These are phyloP conservation scores for Athelia psychrophila DNA, from an alignment of 1,284 basidiomycete genomes.

Conservation along the genomic window DNA sequence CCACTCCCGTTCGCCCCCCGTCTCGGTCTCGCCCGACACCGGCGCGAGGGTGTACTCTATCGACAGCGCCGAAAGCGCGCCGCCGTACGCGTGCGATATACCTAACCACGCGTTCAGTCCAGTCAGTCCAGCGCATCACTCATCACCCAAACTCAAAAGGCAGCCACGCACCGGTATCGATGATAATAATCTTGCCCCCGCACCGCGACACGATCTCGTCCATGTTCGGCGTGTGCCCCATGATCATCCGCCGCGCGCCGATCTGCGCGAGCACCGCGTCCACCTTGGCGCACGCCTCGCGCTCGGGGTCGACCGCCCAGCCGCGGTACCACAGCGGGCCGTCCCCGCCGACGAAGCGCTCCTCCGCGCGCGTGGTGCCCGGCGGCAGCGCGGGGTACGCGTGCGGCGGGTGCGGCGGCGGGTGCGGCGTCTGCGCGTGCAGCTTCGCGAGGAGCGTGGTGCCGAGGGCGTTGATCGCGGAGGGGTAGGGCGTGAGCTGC, in stretches of 20 bases:
- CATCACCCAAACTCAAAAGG: too few species aligned
- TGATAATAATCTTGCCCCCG: constrained; percentile 85
- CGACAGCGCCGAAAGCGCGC: constrained; percentile 81
- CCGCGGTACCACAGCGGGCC: constrained; percentile 92
- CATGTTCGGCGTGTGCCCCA: constrained; percentile 94
- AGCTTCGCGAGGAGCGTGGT: constrained; percentile 63
- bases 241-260: constrained; percentile 83
- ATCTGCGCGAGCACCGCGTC: constrained; percentile 68
- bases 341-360: constrained; percentile 66
- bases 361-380: constrained; percentile 64
- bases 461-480: constrained; percentile 74
- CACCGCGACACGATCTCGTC: constrained; percentile 81
- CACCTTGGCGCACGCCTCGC: constrained; percentile 67
- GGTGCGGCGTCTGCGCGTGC: constrained; percentile 54
- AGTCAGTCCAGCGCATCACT: too few species aligned
- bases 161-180: constrained; percentile 78
- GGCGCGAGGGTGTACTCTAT: constrained; percentile 72
- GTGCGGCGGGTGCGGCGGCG: constrained; percentile 78
- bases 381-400: constrained; percentile 76
- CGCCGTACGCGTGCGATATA: constrained; percentile 94
- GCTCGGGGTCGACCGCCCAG: constrained; percentile 76
- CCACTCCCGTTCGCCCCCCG: constrained; percentile 46
- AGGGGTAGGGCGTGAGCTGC: constrained; percentile 76
- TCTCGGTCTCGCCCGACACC: constrained; percentile 13
- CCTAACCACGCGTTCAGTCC: constrained; percentile 40